These are phyloP conservation scores for Eimeria nieschulzi DNA, from an alignment of 169 alveolate genomes.

Conservation along the genomic window DNA sequence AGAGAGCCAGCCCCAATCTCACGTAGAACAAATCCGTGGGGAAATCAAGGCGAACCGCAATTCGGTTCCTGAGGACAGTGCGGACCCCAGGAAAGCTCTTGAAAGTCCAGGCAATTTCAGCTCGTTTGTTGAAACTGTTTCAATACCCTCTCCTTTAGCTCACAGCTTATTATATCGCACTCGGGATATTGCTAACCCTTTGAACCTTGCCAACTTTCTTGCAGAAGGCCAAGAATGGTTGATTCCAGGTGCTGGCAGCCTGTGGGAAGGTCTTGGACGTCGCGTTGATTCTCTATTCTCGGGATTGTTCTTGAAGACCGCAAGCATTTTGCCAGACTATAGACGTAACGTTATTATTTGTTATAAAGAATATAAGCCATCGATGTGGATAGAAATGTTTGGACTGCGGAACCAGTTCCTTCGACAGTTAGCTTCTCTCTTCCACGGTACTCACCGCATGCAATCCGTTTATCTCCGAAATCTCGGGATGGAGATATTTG, in stretches of 20 bases:
- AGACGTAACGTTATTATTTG: constrained; percentile 74
- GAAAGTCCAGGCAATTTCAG: not conserved
- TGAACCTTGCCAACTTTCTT: constrained; percentile 57
- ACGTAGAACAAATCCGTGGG: not conserved
- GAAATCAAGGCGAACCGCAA: not conserved
- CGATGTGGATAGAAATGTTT: constrained; percentile 74
- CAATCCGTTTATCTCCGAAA: constrained; percentile 77
- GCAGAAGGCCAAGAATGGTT: constrained; percentile 70
- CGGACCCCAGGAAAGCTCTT: constrained; percentile 13
- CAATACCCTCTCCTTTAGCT: constrained; percentile 66
- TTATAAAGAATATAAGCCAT: constrained; percentile 73
- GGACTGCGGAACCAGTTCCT: constrained; percentile 72
- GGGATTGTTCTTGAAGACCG: constrained; percentile 68
- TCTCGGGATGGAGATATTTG: constrained; percentile 78
- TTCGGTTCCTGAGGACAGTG: not conserved
- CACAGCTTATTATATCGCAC: constrained; percentile 57
- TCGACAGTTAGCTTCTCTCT: constrained; percentile 65
- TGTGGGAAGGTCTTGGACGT: constrained; percentile 69
- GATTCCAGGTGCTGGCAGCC: constrained; percentile 65
- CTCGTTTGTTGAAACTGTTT: not conserved
- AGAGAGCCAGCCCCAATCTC: constrained; percentile 13
- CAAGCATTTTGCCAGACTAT: constrained; percentile 66
- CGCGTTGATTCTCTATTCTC: constrained; percentile 64
- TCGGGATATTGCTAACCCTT: constrained; percentile 56
- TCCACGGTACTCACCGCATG: constrained; percentile 68